Percentiles rank a stretch among this genome's conserved stretches.
These are phyloP conservation scores for Chytriomyces sp. DNA, from an alignment of 192 early-diverging fungal species.

Conservation along the genomic window DNA sequence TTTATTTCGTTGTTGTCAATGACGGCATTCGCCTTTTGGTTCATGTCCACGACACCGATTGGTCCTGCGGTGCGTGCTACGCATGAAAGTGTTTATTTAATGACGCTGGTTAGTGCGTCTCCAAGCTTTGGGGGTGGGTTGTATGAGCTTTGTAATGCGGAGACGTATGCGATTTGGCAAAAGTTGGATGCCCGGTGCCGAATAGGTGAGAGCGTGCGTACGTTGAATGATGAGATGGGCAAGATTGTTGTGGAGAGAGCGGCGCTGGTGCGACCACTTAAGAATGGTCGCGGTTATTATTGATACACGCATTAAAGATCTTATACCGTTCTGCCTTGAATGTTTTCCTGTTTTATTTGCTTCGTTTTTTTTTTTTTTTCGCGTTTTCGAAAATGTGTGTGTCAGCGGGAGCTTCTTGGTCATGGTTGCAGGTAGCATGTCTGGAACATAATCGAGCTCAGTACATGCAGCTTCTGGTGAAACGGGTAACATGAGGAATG, in stretches of 20 bases:
- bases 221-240: slow-evolving; percentile 17
- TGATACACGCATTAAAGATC: not conserved
- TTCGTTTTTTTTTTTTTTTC: too few relatives aligned
- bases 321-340: too few relatives aligned
- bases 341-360: too few relatives aligned
- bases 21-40: slow-evolving; percentile 3
- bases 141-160: slow-evolving; percentile 27
- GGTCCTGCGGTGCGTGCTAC: slow-evolving; percentile 22
- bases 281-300: not conserved
- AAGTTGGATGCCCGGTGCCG: slow-evolving; percentile 13
- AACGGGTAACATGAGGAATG: too few relatives aligned
- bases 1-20: slow-evolving; percentile 5
- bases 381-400: too few relatives aligned
- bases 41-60: slow-evolving; percentile 18
- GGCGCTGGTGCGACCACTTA: not conserved
- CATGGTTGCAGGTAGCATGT: too few relatives aligned
- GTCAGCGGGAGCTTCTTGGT: too few relatives aligned
- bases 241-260: slow-evolving; percentile 32
- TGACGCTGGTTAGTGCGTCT: slow-evolving; percentile 23
- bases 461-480: too few relatives aligned
- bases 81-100: slow-evolving; percentile 26
- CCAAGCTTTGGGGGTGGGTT: slow-evolving; percentile 14
- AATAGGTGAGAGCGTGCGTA: slow-evolving; percentile 30
- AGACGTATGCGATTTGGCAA: slow-evolving; percentile 35
- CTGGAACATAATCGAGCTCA: too few relatives aligned